Percentiles rank a stretch among this genome's conserved stretches.
Evolutionary conservation across 805 yeast genomes (phyloP).

Genomic region (Teunomyces atbi): DNA sequence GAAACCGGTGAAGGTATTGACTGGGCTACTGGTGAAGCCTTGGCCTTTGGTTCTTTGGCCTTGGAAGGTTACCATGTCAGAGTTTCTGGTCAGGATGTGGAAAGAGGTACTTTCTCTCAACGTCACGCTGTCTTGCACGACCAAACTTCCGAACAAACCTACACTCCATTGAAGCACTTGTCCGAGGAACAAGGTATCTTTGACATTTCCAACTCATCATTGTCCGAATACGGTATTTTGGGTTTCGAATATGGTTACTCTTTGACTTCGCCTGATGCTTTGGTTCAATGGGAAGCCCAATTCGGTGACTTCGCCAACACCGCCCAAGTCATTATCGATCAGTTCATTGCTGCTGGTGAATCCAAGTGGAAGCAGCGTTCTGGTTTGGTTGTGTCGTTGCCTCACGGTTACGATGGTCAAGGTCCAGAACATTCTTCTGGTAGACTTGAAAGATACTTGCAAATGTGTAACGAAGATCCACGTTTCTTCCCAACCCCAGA

Average conservation of each 20-base stretch:
- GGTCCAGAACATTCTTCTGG: constrained; percentile 99
- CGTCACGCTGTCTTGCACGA: constrained; percentile 98
- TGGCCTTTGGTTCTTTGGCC: constrained; percentile 91
- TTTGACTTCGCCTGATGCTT: constrained; percentile 93
- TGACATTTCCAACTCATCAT: constrained; percentile 87
- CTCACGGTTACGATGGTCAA: constrained; percentile 99
- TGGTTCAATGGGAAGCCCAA: constrained; percentile 99
- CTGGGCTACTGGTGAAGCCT: constrained; percentile 99
- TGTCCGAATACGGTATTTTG: constrained; percentile 98
- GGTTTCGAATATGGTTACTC: constrained; percentile 99
- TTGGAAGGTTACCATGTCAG: constrained; percentile 95
- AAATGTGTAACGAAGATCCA: constrained; percentile 93
- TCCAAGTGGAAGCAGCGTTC: constrained; percentile 99
- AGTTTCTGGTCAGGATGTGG: constrained; percentile 99
- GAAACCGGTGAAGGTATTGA: constrained; percentile 93
- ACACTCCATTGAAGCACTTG: constrained; percentile 82
- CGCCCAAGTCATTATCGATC: constrained; percentile 96
- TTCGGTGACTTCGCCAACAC: constrained; percentile 99
- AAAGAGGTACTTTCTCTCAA: constrained; percentile 99
- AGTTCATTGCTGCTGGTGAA: constrained; percentile 95
- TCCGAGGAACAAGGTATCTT: constrained; percentile 82
- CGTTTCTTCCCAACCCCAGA: constrained; percentile 88
- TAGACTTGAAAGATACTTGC: constrained; percentile 94
- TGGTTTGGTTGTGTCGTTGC: constrained; percentile 90
- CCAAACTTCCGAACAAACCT: constrained; percentile 78